Conservation (phyloP, 768 basidiomycete species). For the Boletus vinaceobasis region DNA sequence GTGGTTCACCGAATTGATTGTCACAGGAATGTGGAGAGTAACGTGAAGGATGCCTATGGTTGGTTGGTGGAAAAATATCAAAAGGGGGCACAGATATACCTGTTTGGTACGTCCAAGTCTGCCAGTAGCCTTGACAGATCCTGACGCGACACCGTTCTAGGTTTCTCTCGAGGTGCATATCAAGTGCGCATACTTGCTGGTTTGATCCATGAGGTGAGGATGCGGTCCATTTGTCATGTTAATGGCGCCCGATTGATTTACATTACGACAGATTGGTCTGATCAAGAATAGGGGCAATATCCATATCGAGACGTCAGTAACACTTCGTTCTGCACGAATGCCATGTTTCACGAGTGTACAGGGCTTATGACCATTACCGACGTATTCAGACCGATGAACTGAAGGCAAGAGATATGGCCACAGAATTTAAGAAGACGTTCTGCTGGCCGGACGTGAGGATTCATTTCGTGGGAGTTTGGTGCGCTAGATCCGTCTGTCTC, state of each 20-base stretch:
- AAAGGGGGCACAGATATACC: conserved; percentile 27
- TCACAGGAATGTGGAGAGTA: background rate
- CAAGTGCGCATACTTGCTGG: background rate
- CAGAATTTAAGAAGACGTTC: conserved; percentile 44
- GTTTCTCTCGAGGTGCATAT: background rate
- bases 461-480: conserved; percentile 56
- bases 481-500: conserved; percentile 2
- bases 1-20: too few species aligned
- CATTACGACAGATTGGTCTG: background rate
- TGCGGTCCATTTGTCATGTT: too few species aligned
- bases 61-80: background rate
- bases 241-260: background rate
- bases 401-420: conserved; percentile 16
- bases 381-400: conserved; percentile 12
- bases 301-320: conserved; percentile 11
- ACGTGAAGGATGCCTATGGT: background rate
- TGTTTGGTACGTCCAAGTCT: conserved; percentile 30
- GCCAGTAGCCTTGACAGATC: background rate
- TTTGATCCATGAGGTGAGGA: background rate
- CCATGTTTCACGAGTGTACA: background rate
- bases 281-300: background rate
- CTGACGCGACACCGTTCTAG: background rate
- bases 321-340: background rate
- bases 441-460: conserved; percentile 40
- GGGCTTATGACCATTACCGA: conserved; percentile 20